These are phyloP conservation scores for Fusarium duplospermum DNA, from an alignment of 2,329 filamentous ascomycete genomes.

Conservation along the genomic window DNA sequence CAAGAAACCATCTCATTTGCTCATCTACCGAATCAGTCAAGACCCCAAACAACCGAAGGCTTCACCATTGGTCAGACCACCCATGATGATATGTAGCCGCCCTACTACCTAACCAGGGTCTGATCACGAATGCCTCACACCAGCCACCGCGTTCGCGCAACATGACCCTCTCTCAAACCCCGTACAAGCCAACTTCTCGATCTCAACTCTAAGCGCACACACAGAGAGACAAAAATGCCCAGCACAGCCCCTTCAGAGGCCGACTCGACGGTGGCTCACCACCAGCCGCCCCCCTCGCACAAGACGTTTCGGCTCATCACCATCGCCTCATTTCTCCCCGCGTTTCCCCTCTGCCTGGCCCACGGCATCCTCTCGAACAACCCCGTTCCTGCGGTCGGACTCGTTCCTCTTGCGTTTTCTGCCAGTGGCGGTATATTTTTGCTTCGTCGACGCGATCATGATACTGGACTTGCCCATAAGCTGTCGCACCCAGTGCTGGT, in stretches of 20 bases:
- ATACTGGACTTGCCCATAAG: constrained; percentile 4
- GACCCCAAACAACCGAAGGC: background rate
- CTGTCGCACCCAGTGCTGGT: constrained; percentile 48
- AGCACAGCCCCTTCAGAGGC: constrained; percentile 25
- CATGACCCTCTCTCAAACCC: background rate
- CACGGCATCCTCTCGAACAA: constrained; percentile 51
- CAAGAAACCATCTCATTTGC: background rate
- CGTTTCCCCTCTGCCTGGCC: constrained; percentile 53
- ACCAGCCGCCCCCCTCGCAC: constrained; percentile 27
- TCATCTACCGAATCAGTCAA: background rate
- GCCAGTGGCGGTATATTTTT: constrained; percentile 43
- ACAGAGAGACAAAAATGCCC: constrained; percentile 9
- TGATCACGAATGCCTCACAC: constrained; percentile 27
- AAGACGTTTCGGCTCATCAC: constrained; percentile 49
- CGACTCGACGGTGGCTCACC: constrained; percentile 18
- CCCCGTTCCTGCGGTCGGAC: constrained; percentile 53
- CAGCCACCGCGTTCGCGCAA: constrained; percentile 11
- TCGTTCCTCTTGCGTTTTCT: constrained; percentile 54
- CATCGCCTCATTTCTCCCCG: constrained; percentile 52
- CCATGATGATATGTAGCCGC: constrained; percentile 33
- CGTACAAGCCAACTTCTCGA: background rate
- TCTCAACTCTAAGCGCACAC: background rate
- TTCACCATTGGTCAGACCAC: constrained; percentile 21
- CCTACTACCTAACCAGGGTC: constrained; percentile 33
- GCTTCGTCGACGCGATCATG: constrained; percentile 27